These are phyloP conservation scores for Bipolaris zeicola DNA, from an alignment of 2,329 filamentous ascomycete species.

Conservation along the genomic window DNA sequence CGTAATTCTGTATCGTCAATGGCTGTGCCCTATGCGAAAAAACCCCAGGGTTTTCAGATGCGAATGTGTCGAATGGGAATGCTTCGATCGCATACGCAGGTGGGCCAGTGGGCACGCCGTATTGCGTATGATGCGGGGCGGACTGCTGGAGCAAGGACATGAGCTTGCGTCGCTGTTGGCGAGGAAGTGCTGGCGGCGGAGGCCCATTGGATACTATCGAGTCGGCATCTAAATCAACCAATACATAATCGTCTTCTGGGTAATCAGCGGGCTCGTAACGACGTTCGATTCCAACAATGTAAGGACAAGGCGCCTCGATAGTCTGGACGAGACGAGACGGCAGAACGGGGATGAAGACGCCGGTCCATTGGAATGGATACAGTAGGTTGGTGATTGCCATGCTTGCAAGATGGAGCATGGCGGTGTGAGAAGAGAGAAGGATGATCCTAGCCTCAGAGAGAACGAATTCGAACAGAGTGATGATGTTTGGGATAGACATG, in stretches of 20 bases:
- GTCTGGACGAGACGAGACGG: constrained; percentile 87
- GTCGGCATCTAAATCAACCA: constrained; percentile 92
- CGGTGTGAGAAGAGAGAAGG: constrained; percentile 90
- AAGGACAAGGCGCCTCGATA: constrained; percentile 92
- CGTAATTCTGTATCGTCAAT: constrained; percentile 81
- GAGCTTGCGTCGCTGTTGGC: constrained; percentile 88
- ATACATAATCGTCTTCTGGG: constrained; percentile 92
- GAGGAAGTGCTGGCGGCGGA: constrained; percentile 77
- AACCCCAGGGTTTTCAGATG: constrained; percentile 80
- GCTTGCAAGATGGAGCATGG: constrained; percentile 93
- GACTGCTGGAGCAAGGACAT: constrained; percentile 85
- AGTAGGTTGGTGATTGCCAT: constrained; percentile 83
- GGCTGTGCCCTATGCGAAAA: constrained; percentile 74
- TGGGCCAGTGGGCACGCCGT: constrained; percentile 83
- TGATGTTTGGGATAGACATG: constrained; percentile 87
- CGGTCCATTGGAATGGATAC: constrained; percentile 91
- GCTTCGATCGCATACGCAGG: constrained; percentile 92
- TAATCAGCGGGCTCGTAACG: constrained; percentile 85
- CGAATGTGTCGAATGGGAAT: constrained; percentile 87
- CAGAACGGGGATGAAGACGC: constrained; percentile 90
- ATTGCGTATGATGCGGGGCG: constrained; percentile 86
- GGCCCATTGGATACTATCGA: constrained; percentile 81
- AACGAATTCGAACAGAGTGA: constrained; percentile 91
- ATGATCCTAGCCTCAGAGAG: constrained; percentile 95
- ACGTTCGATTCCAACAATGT: constrained; percentile 94